Conservation (phyloP, 2,329 filamentous ascomycete species). For the Tolypocladium album region DNA sequence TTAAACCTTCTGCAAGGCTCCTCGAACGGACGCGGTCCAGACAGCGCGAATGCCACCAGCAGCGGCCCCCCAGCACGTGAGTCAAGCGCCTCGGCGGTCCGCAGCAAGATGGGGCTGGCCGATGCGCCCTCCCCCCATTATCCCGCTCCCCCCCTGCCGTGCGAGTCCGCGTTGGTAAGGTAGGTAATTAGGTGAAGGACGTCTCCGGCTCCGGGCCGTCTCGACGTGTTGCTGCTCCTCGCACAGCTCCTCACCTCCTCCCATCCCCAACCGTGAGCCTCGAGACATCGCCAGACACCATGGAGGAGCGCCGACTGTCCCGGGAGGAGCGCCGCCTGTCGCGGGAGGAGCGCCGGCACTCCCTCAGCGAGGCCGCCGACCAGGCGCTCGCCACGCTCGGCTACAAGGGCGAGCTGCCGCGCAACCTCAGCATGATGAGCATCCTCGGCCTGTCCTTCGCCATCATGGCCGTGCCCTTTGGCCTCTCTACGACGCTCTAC, state of each 20-base stretch:
- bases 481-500: slow-evolving; percentile 35
- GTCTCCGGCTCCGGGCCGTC: neutral
- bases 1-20: neutral
- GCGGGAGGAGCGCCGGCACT: slow-evolving; percentile 4
- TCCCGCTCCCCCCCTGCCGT: neutral
- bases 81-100: neutral
- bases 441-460: slow-evolving; percentile 39
- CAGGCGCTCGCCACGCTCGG: slow-evolving; percentile 35
- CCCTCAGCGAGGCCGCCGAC: slow-evolving; percentile 20
- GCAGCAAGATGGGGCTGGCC: neutral
- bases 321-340: too few relatives aligned
- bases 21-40: neutral
- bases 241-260: neutral
- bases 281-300: neutral
- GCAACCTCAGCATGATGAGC: slow-evolving; percentile 38
- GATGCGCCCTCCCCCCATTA: neutral
- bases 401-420: slow-evolving; percentile 37
- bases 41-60: neutral
- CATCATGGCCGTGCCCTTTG: slow-evolving; percentile 41
- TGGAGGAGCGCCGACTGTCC: slow-evolving; percentile 4
- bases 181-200: too few relatives aligned
- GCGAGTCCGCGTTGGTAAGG: too few relatives aligned
- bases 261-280: neutral
- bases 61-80: neutral
- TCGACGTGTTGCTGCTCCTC: neutral